Percentiles rank a stretch among this genome's conserved stretches.
Evolutionary conservation across 192 early-diverging fungal species (phyloP).

Genomic region (Umbelopsis vinacea): DNA sequence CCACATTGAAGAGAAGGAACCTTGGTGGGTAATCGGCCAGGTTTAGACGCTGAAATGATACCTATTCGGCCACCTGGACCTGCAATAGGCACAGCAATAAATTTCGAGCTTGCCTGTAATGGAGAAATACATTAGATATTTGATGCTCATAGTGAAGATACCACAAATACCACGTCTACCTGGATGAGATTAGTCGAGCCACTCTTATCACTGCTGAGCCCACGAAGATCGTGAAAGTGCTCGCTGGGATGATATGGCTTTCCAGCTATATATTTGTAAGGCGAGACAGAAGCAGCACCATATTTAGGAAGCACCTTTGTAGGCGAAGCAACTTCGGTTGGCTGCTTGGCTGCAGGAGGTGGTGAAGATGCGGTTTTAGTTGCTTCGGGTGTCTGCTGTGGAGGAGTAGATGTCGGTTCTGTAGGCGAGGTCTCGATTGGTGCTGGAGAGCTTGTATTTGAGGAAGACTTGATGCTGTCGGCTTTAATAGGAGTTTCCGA

Average conservation of each 20-base stretch:
- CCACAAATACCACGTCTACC: slow-evolving; percentile 32
- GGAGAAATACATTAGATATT: slow-evolving; percentile 41
- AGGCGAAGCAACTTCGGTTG: background rate
- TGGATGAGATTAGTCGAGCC: slow-evolving; percentile 64
- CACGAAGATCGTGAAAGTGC: slow-evolving; percentile 68
- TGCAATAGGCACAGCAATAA: slow-evolving; percentile 70
- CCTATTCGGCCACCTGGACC: slow-evolving; percentile 85
- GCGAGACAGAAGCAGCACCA: slow-evolving; percentile 47
- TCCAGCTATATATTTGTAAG: slow-evolving; percentile 65
- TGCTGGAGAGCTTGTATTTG: background rate
- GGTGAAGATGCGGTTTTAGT: background rate
- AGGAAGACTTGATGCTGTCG: too few species aligned
- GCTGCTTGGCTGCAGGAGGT: background rate
- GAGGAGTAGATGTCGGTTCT: background rate
- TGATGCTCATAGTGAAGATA: slow-evolving; percentile 37
- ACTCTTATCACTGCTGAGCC: slow-evolving; percentile 53
- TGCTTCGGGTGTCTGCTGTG: background rate
- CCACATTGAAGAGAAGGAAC: slow-evolving; percentile 63
- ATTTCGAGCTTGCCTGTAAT: slow-evolving; percentile 55
- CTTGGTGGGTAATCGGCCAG: slow-evolving; percentile 68
- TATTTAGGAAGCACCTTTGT: slow-evolving; percentile 42
- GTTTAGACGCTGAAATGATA: slow-evolving; percentile 64
- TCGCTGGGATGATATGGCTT: slow-evolving; percentile 62
- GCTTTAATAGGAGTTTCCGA: too few species aligned
- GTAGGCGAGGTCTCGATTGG: background rate